Conservation (phyloP, 2,329 filamentous ascomycete species). For the Sclerotinia borealis region DNA sequence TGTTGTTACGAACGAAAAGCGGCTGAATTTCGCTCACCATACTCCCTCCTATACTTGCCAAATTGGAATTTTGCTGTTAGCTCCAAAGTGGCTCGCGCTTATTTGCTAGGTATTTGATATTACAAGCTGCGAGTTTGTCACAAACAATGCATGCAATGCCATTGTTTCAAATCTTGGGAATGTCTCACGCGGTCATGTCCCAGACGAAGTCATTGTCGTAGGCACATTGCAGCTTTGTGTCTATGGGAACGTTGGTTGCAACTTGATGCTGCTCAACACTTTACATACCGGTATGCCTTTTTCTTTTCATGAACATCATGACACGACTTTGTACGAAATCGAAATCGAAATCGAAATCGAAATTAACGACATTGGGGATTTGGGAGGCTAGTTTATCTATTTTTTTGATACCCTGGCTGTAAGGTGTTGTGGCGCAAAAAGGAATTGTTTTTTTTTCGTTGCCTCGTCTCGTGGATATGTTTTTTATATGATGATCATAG, state of each 20-base stretch:
- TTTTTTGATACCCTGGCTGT: conserved; percentile 12
- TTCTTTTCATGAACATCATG: neutral
- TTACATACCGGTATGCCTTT: neutral
- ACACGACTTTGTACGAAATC: neutral
- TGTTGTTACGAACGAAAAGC: neutral
- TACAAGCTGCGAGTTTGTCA: neutral
- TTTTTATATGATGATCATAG: neutral
- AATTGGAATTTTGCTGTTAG: neutral
- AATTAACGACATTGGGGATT: neutral
- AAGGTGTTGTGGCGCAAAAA: conserved; percentile 7
- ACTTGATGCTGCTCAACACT: neutral
- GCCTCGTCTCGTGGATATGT: neutral
- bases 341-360: neutral
- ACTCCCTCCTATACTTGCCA: neutral
- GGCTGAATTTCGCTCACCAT: neutral
- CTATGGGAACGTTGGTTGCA: neutral
- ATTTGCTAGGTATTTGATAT: neutral
- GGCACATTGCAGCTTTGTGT: neutral
- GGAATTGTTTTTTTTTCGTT: neutral
- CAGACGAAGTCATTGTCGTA: neutral
- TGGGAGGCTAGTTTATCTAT: conserved; percentile 1
- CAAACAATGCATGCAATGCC: neutral
- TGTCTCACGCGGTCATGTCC: neutral
- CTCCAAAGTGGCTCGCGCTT: neutral
- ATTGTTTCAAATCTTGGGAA: neutral